Base-by-base conservation (phyloP, 257 asterid genomes). In the Osmanthus fragrans region DNA sequence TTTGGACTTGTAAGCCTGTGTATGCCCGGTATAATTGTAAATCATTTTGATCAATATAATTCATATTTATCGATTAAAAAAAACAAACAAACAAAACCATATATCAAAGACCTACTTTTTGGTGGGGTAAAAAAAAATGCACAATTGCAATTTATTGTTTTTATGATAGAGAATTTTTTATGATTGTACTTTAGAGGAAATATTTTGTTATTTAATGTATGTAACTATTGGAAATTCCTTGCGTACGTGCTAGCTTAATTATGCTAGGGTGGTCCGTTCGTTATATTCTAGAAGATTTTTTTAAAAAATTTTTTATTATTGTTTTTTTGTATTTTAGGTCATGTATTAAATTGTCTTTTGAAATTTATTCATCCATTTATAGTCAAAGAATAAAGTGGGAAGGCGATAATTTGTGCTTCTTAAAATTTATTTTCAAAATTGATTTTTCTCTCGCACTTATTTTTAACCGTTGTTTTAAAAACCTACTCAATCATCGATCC, bases 91-190 rank as follows among this genome's bases (percentile, higher is more conserved):
- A 39, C 13, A 7, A 7, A 19, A 69, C 19, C 21, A 66, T 77
- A 77, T 34, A 77, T 77, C 58, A 25, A 36, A 16, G 40, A 77
- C 80, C 80, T 77, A 77, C 80, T 54, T 77, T 67, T 47, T 36
- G 47, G 32, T 1, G 45, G 45, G 45, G 39, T 7, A 34, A 34
- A 33, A 70, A 76, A 54, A 64, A 33, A 70, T 7, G 36, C n/a
- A 70, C 25, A 16, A 11, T 39, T 32, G 8, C 36, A 77, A 70
- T 77, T 77, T 69, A 77, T 32, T 77, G 80, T 56, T 33, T 19
- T 54, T 47, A 11, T 37, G 30, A 21, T 67, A 47, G 33, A 70
- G 72, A 32, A 37, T 13, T 4, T 37, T 36, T 70, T 9, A 70
- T 69, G 63, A 71, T 34, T 25, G 42, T 15, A 11, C 72, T 36